Base-by-base conservation (phyloP, 2,329 filamentous ascomycete species). In the Cladosporium sp. region DNA sequence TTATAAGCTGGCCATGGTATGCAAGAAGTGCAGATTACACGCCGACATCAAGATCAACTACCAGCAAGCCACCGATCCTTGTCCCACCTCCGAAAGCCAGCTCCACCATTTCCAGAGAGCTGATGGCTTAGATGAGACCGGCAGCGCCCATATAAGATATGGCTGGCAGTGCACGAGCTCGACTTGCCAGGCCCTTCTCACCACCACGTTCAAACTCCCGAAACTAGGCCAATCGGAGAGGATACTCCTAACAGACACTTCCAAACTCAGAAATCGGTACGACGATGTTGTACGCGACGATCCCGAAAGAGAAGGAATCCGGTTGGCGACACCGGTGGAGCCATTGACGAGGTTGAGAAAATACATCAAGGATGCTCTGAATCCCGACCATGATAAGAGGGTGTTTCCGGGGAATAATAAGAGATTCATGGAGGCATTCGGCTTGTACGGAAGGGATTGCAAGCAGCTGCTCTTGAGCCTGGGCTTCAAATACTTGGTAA, bases 381-480 rank as follows among this genome's bases (percentile, higher is more conserved):
- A 73, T 38, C 69, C 75, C 16, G 64, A 67, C 6, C 71, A 75
- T 40, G 73, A 72, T 29, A 77, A 74, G 57, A 75, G 75, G 55
- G 66, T 71, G 38, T 82, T 86, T 57, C 76, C 77, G 4, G 69
- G 76, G 7, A 65, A 75, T 13, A 86, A 87, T 60, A 82, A 83
- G 61, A 78, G 78, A 50, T 87, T 85, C 56, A 71, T 80, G 58
- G 72, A 80, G 53, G 77, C 77, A 2, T 84, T 86, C 62, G 83
- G 80, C 8, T 7, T 57, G 6, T 50, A 54, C 27, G 63, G 64
- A 13, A 68, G 75, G 36, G 80, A 84, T 42, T 86, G 82, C 61
- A 72, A 75, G 55, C 69, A 73, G 9, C 62, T 87, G 22, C 68
- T 87, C 15, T 69, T 75, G 49, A 76, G 73, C 39, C 62, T 86